phyloP scores from a whole-genome alignment of 148 eudicot genomes.

The Vaccinium darrowii region DNA sequence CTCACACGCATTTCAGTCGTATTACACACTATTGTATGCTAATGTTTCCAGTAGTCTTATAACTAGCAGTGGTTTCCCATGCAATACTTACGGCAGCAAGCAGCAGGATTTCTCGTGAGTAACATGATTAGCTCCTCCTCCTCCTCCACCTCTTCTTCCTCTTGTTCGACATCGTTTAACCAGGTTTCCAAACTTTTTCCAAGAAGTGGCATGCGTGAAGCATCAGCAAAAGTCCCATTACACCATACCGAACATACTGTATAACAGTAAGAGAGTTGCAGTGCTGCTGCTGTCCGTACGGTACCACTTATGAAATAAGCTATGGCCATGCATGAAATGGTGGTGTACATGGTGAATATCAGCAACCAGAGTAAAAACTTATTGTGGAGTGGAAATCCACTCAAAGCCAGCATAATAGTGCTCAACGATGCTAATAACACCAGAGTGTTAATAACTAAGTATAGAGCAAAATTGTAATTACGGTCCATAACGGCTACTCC shows the following conservation, averaged over 20 bases:
- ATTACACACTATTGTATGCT: no score
- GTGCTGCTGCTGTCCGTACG: no score
- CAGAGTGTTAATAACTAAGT: no score
- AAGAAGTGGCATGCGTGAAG: not conserved
- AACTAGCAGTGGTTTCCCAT: no score
- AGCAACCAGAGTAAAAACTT: not conserved
- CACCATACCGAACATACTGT: not conserved
- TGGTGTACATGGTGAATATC: not conserved
- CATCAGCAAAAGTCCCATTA: not conserved
- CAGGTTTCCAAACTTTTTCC: not conserved
- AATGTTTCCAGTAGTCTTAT: no score
- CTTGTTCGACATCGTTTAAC: not conserved
- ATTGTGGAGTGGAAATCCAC: not conserved
- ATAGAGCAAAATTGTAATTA: no score
- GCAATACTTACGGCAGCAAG: no score
- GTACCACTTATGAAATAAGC: not conserved
- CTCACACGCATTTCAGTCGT: no score
- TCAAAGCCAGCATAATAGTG: not conserved
- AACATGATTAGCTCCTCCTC: no score
- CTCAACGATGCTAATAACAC: not conserved
- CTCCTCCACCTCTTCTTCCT: no score
- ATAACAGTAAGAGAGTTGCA: rapidly evolving
- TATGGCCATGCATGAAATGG: not conserved
- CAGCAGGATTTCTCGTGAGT: no score
- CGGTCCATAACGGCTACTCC: no score